A percentile compares a stretch with the other conserved stretches of the same genome.
These are phyloP conservation scores for Pseudotulostoma volvatum DNA, from an alignment of 495 filamentous ascomycete genomes.

Conservation along the genomic window DNA sequence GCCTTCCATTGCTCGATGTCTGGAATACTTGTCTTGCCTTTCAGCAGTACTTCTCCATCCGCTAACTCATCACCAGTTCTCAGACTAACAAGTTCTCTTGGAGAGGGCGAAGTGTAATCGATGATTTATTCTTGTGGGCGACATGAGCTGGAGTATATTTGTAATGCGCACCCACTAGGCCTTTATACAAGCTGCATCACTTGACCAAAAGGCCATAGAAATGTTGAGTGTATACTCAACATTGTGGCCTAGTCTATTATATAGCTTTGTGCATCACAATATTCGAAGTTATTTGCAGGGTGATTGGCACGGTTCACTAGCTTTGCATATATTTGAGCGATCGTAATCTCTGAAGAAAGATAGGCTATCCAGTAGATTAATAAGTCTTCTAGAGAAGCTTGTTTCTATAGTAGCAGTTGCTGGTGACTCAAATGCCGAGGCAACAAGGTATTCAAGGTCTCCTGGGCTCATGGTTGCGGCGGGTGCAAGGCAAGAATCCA, in stretches of 20 bases:
- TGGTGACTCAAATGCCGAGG: neutral
- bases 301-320: constrained; percentile 1
- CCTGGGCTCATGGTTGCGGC: too few species aligned
- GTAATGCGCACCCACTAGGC: too few species aligned
- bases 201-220: too few species aligned
- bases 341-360: neutral
- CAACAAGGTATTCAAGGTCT: neutral
- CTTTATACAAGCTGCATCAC: too few species aligned
- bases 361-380: neutral
- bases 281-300: neutral
- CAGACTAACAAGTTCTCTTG: neutral
- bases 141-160: constrained; percentile 2
- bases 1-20: too few species aligned
- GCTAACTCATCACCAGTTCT: neutral
- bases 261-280: too few species aligned
- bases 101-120: constrained; percentile 1
- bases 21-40: constrained; percentile 1
- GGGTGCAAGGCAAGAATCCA: neutral
- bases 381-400: neutral
- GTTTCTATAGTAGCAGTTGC: neutral
- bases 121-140: neutral
- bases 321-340: neutral
- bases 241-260: too few species aligned
- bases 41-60: constrained; percentile 2
- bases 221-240: too few species aligned